Evolutionary conservation across 768 basidiomycete genomes (phyloP).

Genomic region (Neoboletus magnificus): DNA sequence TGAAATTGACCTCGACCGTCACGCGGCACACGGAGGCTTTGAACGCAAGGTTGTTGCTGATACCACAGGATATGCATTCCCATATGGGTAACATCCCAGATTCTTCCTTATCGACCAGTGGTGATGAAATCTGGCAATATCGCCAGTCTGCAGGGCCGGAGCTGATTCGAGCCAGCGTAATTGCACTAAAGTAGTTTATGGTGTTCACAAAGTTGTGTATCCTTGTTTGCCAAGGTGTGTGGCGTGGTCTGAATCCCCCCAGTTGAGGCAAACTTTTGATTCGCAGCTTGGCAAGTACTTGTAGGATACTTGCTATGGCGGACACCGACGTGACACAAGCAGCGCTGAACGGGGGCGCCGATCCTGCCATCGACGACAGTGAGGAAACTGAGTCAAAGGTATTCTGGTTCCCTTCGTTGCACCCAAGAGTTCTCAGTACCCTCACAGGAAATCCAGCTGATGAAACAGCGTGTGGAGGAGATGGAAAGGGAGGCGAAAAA

Average conservation of each 20-base stretch:
- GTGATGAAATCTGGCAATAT: not conserved
- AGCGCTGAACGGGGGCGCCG: constrained; percentile 30
- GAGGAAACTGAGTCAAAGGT: constrained; percentile 68
- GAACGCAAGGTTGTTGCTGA: constrained; percentile 1
- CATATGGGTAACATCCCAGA: not conserved
- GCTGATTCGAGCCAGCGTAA: not conserved
- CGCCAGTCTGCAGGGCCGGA: not conserved
- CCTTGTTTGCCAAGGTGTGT: constrained; percentile 27
- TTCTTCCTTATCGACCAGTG: constrained; percentile 4
- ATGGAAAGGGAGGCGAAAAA: constrained; percentile 92
- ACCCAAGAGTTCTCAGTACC: constrained; percentile 11
- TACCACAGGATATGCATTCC: not conserved
- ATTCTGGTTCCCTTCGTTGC: constrained; percentile 7
- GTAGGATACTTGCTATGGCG: constrained; percentile 38
- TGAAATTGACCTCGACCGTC: constrained; percentile 20
- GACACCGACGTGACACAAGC: constrained; percentile 49
- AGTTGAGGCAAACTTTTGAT: constrained; percentile 24
- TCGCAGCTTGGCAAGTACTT: constrained; percentile 14
- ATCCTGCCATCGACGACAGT: constrained; percentile 46
- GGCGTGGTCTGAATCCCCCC: constrained; percentile 15
- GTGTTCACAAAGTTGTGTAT: constrained; percentile 16
- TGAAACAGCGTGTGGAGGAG: constrained; percentile 90
- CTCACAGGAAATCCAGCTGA: constrained; percentile 77
- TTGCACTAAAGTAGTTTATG: not conserved
- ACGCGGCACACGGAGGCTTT: constrained; percentile 23